A percentile compares a stretch with the other conserved stretches of the same genome.
phyloP scores from a whole-genome alignment of 78 protist species.

The Dictyostelium purpureum region DNA sequence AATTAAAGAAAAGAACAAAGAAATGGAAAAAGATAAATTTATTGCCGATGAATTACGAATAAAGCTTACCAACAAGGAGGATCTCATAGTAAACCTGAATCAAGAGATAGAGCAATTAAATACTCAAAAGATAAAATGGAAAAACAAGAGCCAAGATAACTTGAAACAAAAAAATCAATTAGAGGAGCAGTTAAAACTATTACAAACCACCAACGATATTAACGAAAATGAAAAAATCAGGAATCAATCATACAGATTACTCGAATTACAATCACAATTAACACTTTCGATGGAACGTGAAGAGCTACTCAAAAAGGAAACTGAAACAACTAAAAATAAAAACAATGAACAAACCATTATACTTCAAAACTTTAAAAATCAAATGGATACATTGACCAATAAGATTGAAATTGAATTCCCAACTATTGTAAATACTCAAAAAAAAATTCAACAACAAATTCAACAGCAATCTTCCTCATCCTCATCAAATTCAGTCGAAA shows the following conservation, averaged over 20 bases:
- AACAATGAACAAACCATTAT: slow-evolving; percentile 1
- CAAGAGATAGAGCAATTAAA: background rate
- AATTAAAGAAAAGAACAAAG: background rate
- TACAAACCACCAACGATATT: background rate
- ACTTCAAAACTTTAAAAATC: background rate
- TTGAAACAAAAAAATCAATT: background rate
- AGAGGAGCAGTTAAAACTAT: background rate
- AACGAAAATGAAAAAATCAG: background rate
- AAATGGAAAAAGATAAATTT: background rate
- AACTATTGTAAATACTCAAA: background rate
- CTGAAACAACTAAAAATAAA: background rate
- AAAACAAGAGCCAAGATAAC: background rate
- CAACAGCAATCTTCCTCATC: background rate
- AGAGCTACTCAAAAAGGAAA: background rate
- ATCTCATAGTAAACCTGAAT: background rate
- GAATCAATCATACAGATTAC: background rate
- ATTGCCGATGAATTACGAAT: background rate
- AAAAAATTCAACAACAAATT: background rate
- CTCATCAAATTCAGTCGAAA: background rate
- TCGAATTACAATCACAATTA: background rate
- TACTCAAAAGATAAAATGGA: slow-evolving; percentile 54
- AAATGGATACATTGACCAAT: slow-evolving; percentile 32
- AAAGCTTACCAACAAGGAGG: background rate
- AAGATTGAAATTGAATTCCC: slow-evolving; percentile 42
- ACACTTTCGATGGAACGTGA: slow-evolving; percentile 1